phyloP scores from a whole-genome alignment of 768 basidiomycete species.

The Omphalotus guepiniiformis region DNA sequence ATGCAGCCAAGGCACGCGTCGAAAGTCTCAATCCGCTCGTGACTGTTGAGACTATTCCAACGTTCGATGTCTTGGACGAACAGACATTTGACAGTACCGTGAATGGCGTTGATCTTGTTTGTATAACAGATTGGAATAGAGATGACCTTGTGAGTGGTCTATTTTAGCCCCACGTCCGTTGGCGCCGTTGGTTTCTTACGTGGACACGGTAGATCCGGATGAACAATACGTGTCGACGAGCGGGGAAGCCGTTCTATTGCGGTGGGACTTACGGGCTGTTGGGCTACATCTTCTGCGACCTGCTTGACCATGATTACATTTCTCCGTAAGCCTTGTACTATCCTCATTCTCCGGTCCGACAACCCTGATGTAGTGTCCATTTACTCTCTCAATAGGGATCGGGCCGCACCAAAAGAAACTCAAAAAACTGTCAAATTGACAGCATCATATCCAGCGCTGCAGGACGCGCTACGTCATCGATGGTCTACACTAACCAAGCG shows the following conservation, averaged over 20 bases:
- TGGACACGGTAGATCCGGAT: slow-evolving; percentile 56
- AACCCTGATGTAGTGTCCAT: not conserved
- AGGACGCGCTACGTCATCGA: slow-evolving; percentile 57
- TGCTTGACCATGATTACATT: slow-evolving; percentile 83
- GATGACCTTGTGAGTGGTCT: slow-evolving; percentile 59
- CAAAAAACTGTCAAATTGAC: slow-evolving; percentile 57
- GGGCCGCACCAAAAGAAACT: slow-evolving; percentile 53
- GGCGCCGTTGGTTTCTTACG: slow-evolving; percentile 5
- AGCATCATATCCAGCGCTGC: slow-evolving; percentile 62
- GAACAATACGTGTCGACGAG: slow-evolving; percentile 74
- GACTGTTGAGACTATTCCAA: slow-evolving; percentile 62
- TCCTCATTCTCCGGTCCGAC: not conserved
- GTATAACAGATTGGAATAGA: slow-evolving; percentile 75
- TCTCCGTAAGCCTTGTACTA: slow-evolving; percentile 58
- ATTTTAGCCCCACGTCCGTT: slow-evolving; percentile 9
- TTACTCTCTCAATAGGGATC: slow-evolving; percentile 43
- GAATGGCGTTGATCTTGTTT: slow-evolving; percentile 75
- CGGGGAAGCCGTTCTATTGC: slow-evolving; percentile 81
- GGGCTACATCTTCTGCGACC: slow-evolving; percentile 94
- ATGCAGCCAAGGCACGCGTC: slow-evolving; percentile 80
- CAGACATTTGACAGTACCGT: slow-evolving; percentile 57
- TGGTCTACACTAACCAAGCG: slow-evolving; percentile 70
- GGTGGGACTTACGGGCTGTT: slow-evolving; percentile 87
- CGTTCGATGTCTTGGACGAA: slow-evolving; percentile 41
- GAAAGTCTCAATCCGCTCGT: slow-evolving; percentile 93